These are phyloP conservation scores for Trichophyton equinum DNA, from an alignment of 2,329 filamentous ascomycete species.

Conservation along the genomic window DNA sequence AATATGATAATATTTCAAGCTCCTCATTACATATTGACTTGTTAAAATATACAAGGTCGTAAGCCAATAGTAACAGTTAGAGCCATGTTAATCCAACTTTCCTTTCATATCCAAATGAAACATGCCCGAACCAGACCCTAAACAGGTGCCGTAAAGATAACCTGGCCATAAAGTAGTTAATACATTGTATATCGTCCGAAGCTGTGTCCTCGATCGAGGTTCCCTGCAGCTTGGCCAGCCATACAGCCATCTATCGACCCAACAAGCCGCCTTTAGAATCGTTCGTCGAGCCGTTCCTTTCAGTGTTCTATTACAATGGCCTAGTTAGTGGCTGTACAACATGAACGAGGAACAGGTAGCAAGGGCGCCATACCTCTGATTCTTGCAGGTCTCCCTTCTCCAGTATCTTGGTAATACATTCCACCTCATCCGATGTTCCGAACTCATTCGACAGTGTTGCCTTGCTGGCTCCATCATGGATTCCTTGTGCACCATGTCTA, in stretches of 20 bases:
- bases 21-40: too few species aligned
- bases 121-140: neutral
- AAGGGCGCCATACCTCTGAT: conserved; percentile 35
- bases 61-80: neutral
- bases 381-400: conserved; percentile 60
- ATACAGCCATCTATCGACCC: conserved; percentile 3
- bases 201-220: neutral
- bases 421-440: conserved; percentile 64
- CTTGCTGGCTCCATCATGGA: conserved; percentile 64
- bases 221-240: neutral
- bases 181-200: neutral
- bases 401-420: conserved; percentile 69
- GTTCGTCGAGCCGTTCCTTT: conserved; percentile 24
- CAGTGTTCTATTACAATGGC: conserved; percentile 17
- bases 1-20: neutral
- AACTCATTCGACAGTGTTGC: conserved; percentile 72
- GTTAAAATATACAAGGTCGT: neutral
- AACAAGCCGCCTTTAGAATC: conserved; percentile 17
- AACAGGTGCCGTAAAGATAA: neutral
- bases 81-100: neutral
- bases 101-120: neutral
- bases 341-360: neutral
- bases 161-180: neutral
- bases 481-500: conserved; percentile 77
- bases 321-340: conserved; percentile 9